These are phyloP conservation scores for Schwanniomyces etchellsii DNA, from an alignment of 1,139 yeast species.

Conservation along the genomic window DNA sequence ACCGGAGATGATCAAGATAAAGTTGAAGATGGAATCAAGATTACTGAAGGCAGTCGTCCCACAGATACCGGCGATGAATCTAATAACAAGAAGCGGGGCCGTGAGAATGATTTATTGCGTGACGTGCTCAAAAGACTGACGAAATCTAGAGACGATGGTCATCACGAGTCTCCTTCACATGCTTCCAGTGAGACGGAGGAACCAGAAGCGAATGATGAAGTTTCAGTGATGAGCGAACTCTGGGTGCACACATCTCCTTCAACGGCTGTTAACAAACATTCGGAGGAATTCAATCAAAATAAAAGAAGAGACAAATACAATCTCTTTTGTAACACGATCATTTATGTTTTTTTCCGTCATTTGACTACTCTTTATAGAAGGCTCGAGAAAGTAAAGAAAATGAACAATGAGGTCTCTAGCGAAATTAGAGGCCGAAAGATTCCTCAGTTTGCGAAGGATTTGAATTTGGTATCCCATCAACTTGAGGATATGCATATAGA, in stretches of 20 bases:
- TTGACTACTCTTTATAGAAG: slow-evolving; percentile 79
- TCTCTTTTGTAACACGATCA: slow-evolving; percentile 84
- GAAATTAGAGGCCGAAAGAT: slow-evolving; percentile 63
- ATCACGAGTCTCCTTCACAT: slow-evolving; percentile 26
- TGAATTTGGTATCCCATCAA: slow-evolving; percentile 77
- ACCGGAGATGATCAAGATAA: slow-evolving; percentile 2
- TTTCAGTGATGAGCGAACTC: slow-evolving; percentile 58
- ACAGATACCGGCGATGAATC: slow-evolving; percentile 4
- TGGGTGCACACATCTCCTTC: slow-evolving; percentile 51
- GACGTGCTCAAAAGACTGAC: slow-evolving; percentile 71
- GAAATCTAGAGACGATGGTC: slow-evolving; percentile 39
- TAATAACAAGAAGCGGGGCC: slow-evolving; percentile 40
- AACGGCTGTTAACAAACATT: background rate
- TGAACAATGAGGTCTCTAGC: slow-evolving; percentile 60
- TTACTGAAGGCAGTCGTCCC: slow-evolving; percentile 6
- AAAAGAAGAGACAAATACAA: slow-evolving; percentile 51
- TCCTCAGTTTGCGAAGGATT: slow-evolving; percentile 84
- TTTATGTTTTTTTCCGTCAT: slow-evolving; percentile 86
- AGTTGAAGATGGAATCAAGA: background rate
- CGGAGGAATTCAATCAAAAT: slow-evolving; percentile 10
- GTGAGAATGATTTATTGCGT: slow-evolving; percentile 62
- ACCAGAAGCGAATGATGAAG: slow-evolving; percentile 33
- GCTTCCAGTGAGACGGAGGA: slow-evolving; percentile 30
- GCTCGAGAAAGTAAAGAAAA: slow-evolving; percentile 65
- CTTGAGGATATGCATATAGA: slow-evolving; percentile 75